Conservation (phyloP, 2,329 filamentous ascomycete species). For the Colletotrichum shisoi region DNA sequence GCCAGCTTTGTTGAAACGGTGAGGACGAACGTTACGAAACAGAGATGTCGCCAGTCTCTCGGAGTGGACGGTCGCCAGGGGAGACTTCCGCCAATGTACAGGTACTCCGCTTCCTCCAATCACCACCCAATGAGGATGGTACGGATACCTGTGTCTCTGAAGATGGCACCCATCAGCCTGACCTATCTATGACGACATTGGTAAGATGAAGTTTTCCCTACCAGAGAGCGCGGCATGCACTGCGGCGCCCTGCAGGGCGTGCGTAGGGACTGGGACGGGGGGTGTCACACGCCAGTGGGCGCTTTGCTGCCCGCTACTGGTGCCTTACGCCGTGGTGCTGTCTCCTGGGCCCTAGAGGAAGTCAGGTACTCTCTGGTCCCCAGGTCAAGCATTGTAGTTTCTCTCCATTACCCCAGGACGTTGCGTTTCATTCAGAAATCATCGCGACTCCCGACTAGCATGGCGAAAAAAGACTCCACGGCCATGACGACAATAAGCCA, state of each 20-base stretch:
- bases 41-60: not conserved
- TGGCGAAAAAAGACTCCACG: not conserved
- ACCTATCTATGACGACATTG: constrained; percentile 36
- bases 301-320: not conserved
- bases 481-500: not conserved
- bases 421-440: constrained; percentile 11
- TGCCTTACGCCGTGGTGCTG: constrained; percentile 2
- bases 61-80: constrained; percentile 16
- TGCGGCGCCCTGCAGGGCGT: constrained; percentile 34
- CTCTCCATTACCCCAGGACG: not conserved
- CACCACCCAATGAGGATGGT: not conserved
- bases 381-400: constrained; percentile 2
- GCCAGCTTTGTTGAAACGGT: constrained; percentile 25
- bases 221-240: constrained; percentile 7
- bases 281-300: not conserved
- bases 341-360: not conserved
- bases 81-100: not conserved
- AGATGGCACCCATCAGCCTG: constrained; percentile 13
- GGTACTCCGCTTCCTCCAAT: not conserved
- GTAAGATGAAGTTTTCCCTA: constrained; percentile 27
- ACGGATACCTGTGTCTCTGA: not conserved
- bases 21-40: constrained; percentile 15
- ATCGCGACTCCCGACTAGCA: not conserved
- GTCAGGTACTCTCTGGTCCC: constrained; percentile 16
- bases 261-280: constrained; percentile 11